Evolutionary conservation across 768 basidiomycete species (phyloP).

Genomic region (Auriscalpium microsporum): DNA sequence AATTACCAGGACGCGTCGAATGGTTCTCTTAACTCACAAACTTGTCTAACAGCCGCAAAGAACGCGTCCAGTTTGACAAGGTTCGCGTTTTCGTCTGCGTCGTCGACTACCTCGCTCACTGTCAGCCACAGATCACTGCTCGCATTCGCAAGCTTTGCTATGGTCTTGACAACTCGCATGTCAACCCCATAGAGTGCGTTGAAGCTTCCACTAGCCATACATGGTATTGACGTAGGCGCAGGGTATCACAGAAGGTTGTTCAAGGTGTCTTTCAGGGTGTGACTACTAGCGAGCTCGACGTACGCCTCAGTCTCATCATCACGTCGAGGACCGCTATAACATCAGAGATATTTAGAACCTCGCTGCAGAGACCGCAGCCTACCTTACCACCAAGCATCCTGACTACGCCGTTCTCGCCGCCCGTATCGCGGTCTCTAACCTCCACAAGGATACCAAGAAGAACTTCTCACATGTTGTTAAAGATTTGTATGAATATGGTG

Average conservation of each 20-base stretch:
- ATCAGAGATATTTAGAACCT: constrained; percentile 55
- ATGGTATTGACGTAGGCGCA: constrained; percentile 21
- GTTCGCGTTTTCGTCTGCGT: constrained; percentile 30
- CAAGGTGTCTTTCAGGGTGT: constrained; percentile 91
- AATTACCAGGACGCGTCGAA: constrained; percentile 19
- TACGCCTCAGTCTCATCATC: constrained; percentile 30
- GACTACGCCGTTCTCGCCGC: constrained; percentile 98
- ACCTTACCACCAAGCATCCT: constrained; percentile 92
- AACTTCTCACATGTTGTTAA: constrained; percentile 87
- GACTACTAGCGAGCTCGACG: constrained; percentile 95
- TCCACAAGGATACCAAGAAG: constrained; percentile 99
- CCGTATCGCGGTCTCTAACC: constrained; percentile 95
- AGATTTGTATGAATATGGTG: constrained; percentile 85
- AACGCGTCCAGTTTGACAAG: constrained; percentile 91
- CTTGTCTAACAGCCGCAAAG: constrained; percentile 57
- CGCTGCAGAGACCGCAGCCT: constrained; percentile 95
- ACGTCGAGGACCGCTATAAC: not conserved
- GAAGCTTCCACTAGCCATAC: not conserved
- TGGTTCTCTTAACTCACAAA: constrained; percentile 9
- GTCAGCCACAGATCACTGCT: constrained; percentile 60
- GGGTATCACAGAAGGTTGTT: constrained; percentile 88
- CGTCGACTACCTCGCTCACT: not conserved
- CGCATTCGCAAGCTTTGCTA: constrained; percentile 89
- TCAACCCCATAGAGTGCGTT: constrained; percentile 86
- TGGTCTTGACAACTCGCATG: constrained; percentile 85